Evolutionary conservation across 2,329 filamentous ascomycete genomes (phyloP).

Genomic region (Paracamarosporium sp.): DNA sequence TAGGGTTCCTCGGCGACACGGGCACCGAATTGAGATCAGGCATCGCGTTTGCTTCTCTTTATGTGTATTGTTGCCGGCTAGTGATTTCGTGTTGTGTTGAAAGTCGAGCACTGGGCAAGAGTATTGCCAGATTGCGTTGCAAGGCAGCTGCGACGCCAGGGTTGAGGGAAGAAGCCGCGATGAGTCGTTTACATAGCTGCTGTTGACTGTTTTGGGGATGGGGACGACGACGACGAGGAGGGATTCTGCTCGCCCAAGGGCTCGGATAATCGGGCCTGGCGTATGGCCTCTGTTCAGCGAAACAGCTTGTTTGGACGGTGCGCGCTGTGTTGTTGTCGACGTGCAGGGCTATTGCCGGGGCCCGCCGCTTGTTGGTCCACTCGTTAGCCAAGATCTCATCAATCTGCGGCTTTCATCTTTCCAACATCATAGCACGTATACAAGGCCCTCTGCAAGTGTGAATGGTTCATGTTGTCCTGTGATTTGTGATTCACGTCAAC

Average conservation of each 20-base stretch:
- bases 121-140: not conserved
- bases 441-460: not conserved
- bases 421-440: not conserved
- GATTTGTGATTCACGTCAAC: not conserved
- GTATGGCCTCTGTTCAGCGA: slow-evolving; percentile 5
- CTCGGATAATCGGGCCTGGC: not conserved
- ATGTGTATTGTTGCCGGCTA: slow-evolving; percentile 29
- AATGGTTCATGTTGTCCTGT: not conserved
- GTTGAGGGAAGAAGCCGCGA: slow-evolving; percentile 2
- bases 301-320: slow-evolving; percentile 6
- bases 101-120: not conserved
- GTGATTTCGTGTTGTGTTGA: not conserved
- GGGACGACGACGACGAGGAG: no score
- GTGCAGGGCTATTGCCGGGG: slow-evolving; percentile 15
- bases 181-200: slow-evolving; percentile 16
- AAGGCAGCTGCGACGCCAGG: slow-evolving; percentile 11
- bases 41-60: slow-evolving; percentile 7
- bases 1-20: slow-evolving; percentile 11
- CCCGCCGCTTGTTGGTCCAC: slow-evolving; percentile 19
- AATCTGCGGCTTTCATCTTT: not conserved
- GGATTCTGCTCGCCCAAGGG: slow-evolving; percentile 18
- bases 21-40: slow-evolving; percentile 18
- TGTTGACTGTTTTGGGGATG: slow-evolving; percentile 20
- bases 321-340: slow-evolving; percentile 20
- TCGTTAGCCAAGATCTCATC: slow-evolving; percentile 22